Evolutionary conservation across 2,329 filamentous ascomycete genomes (phyloP), one percentile per base, ranked within the genome.

Genomic region (Colletotrichum brevisporum): DNA sequence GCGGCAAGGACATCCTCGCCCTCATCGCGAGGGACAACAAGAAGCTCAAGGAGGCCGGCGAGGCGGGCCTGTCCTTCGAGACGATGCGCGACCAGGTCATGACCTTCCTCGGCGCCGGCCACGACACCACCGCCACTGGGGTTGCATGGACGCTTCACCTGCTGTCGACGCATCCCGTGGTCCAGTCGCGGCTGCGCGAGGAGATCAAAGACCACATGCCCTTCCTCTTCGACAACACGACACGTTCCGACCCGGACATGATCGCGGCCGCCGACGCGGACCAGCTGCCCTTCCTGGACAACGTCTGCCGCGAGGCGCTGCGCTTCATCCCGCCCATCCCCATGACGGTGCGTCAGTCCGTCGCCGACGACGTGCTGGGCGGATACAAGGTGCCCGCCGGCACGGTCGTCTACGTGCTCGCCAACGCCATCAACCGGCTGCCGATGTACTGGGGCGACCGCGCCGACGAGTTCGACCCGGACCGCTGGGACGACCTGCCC

Each of bases 281-380:
- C 71, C 73, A 76, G 54, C 75, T 85, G 3, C 82, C 81, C 0
- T 85, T 81, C 72, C 75, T 85, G 5, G 81, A 84, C 70, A 83
- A 83, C 59, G 79, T 85, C 47, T 83, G 82, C 76, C 80, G 81
- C 59, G 83, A 85, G 73, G 80, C 81, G 0, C 77, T 85, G 5
- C 81, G 83, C 50, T 81, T 78, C 75, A 83, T 83, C 66, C 81
- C 82, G n/a, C 57, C 64, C 47, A 83, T 84, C 52, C 82, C 82
- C 26, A 81, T 83, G 77, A 82, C 81, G 2, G 81, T 84, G n/a
- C 79, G 83, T 8, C 76, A 84, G 69, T 78, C 81, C 0, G 56
- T 82, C 36, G 74, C 72, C 5, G 81, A 83, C 27, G 81, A 83
- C 63, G 73, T 68, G 5, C 74, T 85, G 1, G 80, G 79, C 4